phyloP scores from a whole-genome alignment of 164 flowering plant species.

The Akebia trifoliata region DNA sequence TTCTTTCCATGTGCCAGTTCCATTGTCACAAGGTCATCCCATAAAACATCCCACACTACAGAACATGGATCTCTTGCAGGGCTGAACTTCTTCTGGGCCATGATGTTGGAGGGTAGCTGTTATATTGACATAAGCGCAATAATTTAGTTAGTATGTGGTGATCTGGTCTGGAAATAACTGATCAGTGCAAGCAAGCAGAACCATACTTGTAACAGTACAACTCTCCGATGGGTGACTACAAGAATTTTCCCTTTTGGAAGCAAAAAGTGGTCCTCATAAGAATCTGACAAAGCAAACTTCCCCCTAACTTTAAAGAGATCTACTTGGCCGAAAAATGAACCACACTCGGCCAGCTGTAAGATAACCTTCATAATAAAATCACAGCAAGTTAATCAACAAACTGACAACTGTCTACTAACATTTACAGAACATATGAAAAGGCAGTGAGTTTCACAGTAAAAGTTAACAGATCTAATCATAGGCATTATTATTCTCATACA shows the following conservation, averaged over 20 bases:
- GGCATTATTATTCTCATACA: too few relatives aligned
- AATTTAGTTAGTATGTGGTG: background rate
- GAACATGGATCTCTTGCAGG: conserved; percentile 97
- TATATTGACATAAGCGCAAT: background rate
- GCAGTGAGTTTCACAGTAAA: too few relatives aligned
- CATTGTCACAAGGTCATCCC: conserved; percentile 80
- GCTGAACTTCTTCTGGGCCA: conserved; percentile 83
- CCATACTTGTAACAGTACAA: conserved; percentile 75
- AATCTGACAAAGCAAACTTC: conserved; percentile 95
- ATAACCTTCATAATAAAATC: conserved; percentile 52
- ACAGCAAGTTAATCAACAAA: conserved; percentile 11
- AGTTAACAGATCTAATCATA: too few relatives aligned
- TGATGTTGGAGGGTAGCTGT: conserved; percentile 74
- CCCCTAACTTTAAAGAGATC: conserved; percentile 96
- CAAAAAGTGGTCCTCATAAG: conserved; percentile 92
- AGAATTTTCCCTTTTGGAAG: conserved; percentile 84
- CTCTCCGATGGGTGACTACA: conserved; percentile 84
- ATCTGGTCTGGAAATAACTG: background rate
- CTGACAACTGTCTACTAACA: background rate
- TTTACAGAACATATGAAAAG: too few relatives aligned
- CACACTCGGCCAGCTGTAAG: conserved; percentile 93
- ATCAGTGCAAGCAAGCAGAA: background rate
- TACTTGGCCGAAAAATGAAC: conserved; percentile 88
- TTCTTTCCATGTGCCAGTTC: conserved; percentile 77
- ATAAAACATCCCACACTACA: conserved; percentile 84